Base-by-base conservation (phyloP, 106 monocot genomes). In the Vanilla planifolia region DNA sequence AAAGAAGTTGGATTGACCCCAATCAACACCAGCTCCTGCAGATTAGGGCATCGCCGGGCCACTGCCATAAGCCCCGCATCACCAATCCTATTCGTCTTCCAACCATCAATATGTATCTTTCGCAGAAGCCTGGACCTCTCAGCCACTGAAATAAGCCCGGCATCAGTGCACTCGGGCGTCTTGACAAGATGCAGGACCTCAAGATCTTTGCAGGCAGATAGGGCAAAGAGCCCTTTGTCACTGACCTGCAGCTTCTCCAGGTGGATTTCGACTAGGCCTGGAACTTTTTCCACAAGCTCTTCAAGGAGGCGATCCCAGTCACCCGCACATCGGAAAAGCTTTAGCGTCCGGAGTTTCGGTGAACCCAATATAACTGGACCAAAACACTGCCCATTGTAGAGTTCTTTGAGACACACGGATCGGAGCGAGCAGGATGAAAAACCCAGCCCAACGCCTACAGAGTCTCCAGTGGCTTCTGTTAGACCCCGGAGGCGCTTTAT, bases 401-500 rank as follows among this genome's bases (percentile, higher is more conserved):
- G 62, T 29, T 79, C 73, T 65, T 74, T 79, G 22, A 73, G 51
- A 29, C 73, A 70, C 43, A 79, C 48, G 27, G 48, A 66, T 33
- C 55, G 58, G 23, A 79, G 70, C 25, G 74, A 58, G 6, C 48
- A 16, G 6, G 58, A 9, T 14, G 34, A 61, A 17, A 23, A 13
- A 47, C 33, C 48, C 52, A 44, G 28, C n/a, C 47, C 32, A 16
- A 32, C 36, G 26, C 35, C 3, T 11, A 8, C 19, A 17, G 32
- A 44, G 32, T 28, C 14, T 15, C 23, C 25, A n/a, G n/a, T n/a
- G 42, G 48, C 41, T 5, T 57, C 51, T 13, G 59, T 37, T 33
- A 65, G 55, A 8, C 77, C 77, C 4, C 77, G 71, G 36, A 78
- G 71, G 41, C 77, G 71, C 53, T 78, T 79, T 20, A 79, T 58